Evolutionary conservation across 208 protist genomes (phyloP).

Genomic region (Leishmania tarentolae): DNA sequence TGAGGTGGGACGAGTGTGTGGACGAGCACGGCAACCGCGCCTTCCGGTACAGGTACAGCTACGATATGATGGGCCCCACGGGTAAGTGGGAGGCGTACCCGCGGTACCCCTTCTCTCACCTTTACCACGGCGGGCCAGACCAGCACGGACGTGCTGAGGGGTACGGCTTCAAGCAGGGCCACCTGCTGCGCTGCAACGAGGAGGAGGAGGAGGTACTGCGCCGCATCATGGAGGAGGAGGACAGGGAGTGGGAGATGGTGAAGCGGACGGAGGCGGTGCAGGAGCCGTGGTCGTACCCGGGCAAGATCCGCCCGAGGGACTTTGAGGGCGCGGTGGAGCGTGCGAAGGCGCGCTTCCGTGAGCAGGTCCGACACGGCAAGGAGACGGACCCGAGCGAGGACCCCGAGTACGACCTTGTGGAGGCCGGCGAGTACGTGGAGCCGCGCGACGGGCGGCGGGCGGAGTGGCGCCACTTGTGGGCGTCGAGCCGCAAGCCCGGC

Average conservation of each 20-base stretch:
- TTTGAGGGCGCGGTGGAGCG: constrained; percentile 88
- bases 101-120: constrained; percentile 88
- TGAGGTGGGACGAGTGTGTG: constrained; percentile 88
- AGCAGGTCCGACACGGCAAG: constrained; percentile 80
- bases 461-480: constrained; percentile 91
- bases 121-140: constrained; percentile 76
- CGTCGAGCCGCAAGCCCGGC: constrained; percentile 64
- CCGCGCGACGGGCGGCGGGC: constrained; percentile 86
- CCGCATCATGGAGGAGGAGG: constrained; percentile 91
- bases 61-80: constrained; percentile 88
- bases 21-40: constrained; percentile 92
- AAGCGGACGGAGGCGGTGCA: constrained; percentile 91
- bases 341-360: constrained; percentile 83
- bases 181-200: constrained; percentile 83
- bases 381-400: constrained; percentile 89
- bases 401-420: constrained; percentile 86
- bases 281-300: constrained; percentile 91
- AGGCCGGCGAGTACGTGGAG: constrained; percentile 89
- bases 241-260: constrained; percentile 93
- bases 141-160: constrained; percentile 78
- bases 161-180: constrained; percentile 92
- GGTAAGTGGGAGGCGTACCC: constrained; percentile 91
- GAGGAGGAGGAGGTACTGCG: constrained; percentile 90
- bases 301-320: constrained; percentile 85
- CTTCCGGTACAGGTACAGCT: constrained; percentile 90